Base-by-base conservation (phyloP, 1,284 basidiomycete species). In the Gymnopus androsaceus region DNA sequence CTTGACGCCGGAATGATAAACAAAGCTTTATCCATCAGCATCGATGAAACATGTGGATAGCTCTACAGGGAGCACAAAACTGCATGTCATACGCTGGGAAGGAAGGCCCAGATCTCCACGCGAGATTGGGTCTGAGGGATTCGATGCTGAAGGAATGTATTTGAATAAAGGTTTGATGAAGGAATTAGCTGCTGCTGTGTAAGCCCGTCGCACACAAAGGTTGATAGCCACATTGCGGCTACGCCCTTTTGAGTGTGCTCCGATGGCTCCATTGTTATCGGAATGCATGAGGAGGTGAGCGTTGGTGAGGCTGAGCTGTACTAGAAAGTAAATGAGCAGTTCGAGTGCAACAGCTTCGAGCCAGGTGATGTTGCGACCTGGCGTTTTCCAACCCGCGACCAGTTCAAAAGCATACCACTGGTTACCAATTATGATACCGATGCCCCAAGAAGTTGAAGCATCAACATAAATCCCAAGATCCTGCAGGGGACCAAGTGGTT, bases 231-330 rank as follows among this genome's bases (percentile, higher is more conserved):
- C 46, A 48, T 75, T 77, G 0, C 64, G 37, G 37, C 67, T 69
- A 1, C 69, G 53, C 2, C 72, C 71, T 33, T 72, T 69, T 8
- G 59, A 51, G 42, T 72, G 65, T 1, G 75, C 74, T 3, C 69
- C 69, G 15, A 76, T 70, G 2, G 75, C 69, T 2, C 75, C 75
- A 59, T 78, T 78, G 25, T 54, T 46, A 5, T n/a, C n/a, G n/a
- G 57, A 59, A 28, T 69, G 61, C 4, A 78, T 58, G 0, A 68
- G 44, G 3, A 77, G 15, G n/a, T 61, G 45, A 49, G 68, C 8
- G 25, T 52, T 30, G 8, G 4, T 8, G 17, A 47, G n/a, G 3
- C 45, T 28, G 0, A 19, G 8, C 1, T 25, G 19, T 3, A n/a
- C n/a, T 1, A 59, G 54, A 19, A 48, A 48, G 9, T 52, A 41